A percentile compares a stretch with the other conserved stretches of the same genome.
Conservation (phyloP, 495 filamentous ascomycete genomes). For the Chaetomium cochliodes region DNA sequence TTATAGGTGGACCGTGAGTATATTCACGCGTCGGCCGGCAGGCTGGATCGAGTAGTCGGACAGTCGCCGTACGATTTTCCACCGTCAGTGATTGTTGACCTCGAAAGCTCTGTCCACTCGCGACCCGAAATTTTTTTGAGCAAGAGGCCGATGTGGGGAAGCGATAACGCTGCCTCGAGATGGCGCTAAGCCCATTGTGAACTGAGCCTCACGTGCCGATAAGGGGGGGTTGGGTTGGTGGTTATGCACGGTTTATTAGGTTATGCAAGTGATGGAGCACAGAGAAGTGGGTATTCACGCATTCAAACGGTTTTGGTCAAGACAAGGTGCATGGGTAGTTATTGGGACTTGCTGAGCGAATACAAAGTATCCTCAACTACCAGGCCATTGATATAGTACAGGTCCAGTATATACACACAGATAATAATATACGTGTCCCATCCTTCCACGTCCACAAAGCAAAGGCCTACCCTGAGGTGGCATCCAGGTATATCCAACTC, state of each 20-base stretch:
- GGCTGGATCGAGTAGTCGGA: slow-evolving; percentile 26
- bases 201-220: slow-evolving; percentile 15
- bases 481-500: slow-evolving; percentile 22
- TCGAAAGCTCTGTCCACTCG: slow-evolving; percentile 12
- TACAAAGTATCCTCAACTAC: not conserved
- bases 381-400: not conserved
- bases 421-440: not conserved
- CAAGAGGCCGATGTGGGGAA: slow-evolving; percentile 25
- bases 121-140: slow-evolving; percentile 30
- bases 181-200: slow-evolving; percentile 20
- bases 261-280: not conserved
- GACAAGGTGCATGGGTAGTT: not conserved
- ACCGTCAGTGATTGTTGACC: slow-evolving; percentile 18
- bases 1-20: slow-evolving; percentile 26
- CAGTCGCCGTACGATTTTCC: slow-evolving; percentile 29
- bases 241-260: not conserved
- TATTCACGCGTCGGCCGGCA: slow-evolving; percentile 26
- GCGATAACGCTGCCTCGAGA: slow-evolving; percentile 5
- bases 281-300: not conserved
- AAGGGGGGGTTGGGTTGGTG: not conserved
- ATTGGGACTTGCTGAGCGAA: not conserved
- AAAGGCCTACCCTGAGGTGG: not conserved
- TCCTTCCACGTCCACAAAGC: slow-evolving; percentile 9
- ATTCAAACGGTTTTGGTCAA: not conserved
- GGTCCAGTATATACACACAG: not conserved